A percentile compares a stretch with the other conserved stretches of the same genome.
phyloP scores from a whole-genome alignment of 352 stramenopile genomes.

The Globisporangium spiculum region DNA sequence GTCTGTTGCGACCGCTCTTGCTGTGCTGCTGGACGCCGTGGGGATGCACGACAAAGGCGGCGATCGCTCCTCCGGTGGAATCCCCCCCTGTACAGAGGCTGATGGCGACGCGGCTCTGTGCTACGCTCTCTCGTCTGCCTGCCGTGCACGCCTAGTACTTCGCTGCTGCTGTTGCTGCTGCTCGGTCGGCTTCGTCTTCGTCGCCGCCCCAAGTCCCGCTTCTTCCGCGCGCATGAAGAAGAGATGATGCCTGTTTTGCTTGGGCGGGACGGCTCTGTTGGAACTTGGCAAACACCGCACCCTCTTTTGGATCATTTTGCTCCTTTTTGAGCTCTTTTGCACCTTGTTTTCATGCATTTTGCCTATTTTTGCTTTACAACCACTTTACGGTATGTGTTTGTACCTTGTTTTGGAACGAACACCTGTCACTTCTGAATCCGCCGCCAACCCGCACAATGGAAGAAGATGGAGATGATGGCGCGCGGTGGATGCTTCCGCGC shows the following conservation, averaged over 20 bases:
- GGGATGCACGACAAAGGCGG: background rate
- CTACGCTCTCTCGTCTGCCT: background rate
- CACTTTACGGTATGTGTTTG: background rate
- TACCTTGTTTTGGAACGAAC: constrained; percentile 23
- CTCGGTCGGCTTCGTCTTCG: background rate
- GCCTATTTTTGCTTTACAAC: background rate
- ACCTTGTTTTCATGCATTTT: background rate
- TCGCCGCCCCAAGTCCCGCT: constrained; percentile 12
- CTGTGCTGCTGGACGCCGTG: constrained; percentile 13
- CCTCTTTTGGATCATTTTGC: constrained; percentile 1
- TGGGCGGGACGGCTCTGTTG: background rate
- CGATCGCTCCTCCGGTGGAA: background rate
- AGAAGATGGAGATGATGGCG: background rate
- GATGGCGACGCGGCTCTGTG: background rate
- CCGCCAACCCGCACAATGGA: background rate
- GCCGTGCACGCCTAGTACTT: background rate
- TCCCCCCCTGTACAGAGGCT: background rate
- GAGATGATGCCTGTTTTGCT: constrained; percentile 11
- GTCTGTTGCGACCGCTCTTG: constrained; percentile 13
- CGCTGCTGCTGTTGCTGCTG: constrained; percentile 7
- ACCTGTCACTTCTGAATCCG: constrained; percentile 9
- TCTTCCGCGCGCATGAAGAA: constrained; percentile 19
- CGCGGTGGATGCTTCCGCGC: constrained; percentile 1
- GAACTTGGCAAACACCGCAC: background rate
- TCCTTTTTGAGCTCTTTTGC: background rate